Evolutionary conservation across 139 green algal genomes (phyloP).

Genomic region (Chlamydomonas asymmetrica): DNA sequence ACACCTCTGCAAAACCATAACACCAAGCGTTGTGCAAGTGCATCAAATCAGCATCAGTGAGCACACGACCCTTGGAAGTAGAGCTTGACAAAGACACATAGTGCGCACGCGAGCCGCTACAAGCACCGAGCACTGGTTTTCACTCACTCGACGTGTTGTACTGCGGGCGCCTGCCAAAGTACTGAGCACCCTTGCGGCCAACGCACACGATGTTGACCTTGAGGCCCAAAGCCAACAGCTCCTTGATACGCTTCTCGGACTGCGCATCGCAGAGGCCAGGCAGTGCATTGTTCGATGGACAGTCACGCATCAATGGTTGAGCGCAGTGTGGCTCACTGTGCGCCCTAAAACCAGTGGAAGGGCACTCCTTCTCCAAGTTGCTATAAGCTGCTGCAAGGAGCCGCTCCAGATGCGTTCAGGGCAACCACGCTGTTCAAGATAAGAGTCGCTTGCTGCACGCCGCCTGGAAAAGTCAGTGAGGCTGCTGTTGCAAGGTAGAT

Average conservation of each 20-base stretch:
- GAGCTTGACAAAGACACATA: background rate
- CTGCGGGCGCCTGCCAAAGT: constrained; percentile 88
- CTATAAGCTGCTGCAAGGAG: no score
- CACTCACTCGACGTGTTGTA: constrained; percentile 83
- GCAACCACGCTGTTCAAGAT: no score
- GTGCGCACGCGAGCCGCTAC: background rate
- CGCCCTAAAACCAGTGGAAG: no score
- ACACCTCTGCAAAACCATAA: constrained; percentile 58
- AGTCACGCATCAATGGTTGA: no score
- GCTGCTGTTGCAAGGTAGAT: no score
- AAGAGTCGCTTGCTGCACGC: no score
- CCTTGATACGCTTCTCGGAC: constrained; percentile 79
- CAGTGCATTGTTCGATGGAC: background rate
- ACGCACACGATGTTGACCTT: constrained; percentile 83
- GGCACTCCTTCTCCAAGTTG: no score
- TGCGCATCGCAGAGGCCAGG: constrained; percentile 34
- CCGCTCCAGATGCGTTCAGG: no score
- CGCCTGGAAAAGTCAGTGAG: no score
- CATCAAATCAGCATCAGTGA: no score
- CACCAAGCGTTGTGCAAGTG: background rate
- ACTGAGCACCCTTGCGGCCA: constrained; percentile 91
- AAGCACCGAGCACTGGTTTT: background rate
- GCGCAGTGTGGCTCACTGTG: no score
- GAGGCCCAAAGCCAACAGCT: constrained; percentile 88
- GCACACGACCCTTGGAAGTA: background rate